Evolutionary conservation across 148 eudicot species (phyloP).

Genomic region (Vaccinium vitisidaea): DNA sequence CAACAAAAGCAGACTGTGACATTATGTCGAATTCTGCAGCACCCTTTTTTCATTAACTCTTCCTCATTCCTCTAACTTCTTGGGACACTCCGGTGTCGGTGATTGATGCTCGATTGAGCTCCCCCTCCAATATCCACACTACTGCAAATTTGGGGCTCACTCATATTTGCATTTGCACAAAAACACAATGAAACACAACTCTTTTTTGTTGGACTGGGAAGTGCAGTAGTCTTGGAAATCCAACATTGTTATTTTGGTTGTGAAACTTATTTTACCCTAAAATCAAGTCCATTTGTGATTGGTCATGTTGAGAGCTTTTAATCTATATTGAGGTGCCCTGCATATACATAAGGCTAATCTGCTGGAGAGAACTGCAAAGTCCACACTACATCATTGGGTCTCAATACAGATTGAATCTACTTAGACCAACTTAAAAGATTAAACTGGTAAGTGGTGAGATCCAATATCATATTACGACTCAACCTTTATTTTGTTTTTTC

Average conservation of each 20-base stretch:
- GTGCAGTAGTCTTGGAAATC: not conserved
- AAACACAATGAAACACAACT: not conserved
- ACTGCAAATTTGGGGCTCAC: not conserved
- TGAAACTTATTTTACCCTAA: not conserved
- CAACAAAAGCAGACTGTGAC: no score
- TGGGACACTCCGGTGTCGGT: no score
- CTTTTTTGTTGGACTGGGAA: not conserved
- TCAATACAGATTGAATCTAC: no score
- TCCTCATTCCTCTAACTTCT: no score
- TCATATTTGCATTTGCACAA: not conserved
- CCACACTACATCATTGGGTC: no score
- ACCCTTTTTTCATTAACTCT: no score
- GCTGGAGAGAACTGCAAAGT: no score
- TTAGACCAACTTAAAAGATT: no score
- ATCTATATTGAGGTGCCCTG: no score
- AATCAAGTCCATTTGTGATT: not conserved
- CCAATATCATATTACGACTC: not conserved
- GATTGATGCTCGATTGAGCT: not conserved
- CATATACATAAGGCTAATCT: no score
- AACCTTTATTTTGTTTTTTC: no score
- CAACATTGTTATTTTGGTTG: not conserved
- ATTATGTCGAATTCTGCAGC: no score
- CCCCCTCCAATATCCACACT: not conserved
- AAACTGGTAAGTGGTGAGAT: not conserved
- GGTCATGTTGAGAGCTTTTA: not conserved